phyloP scores from a whole-genome alignment of 2,329 filamentous ascomycete genomes.

The Gyromitra esculenta region DNA sequence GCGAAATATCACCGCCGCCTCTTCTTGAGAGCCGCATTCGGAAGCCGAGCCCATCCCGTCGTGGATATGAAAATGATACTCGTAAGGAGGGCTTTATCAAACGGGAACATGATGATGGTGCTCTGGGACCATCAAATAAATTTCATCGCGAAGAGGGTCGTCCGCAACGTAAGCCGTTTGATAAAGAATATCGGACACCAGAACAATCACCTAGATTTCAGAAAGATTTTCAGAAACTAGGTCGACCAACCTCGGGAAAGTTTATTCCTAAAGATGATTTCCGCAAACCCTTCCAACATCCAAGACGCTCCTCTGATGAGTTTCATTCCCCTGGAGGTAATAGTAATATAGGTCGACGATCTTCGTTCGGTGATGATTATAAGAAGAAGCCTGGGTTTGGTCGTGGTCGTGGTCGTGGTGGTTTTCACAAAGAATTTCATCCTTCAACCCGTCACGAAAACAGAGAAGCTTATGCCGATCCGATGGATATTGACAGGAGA shows the following conservation, averaged over 20 bases:
- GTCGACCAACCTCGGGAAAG: conserved; percentile 44
- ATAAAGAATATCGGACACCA: conserved; percentile 51
- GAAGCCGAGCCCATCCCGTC: conserved; percentile 48
- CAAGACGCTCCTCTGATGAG: conserved; percentile 53
- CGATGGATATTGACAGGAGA: conserved; percentile 53
- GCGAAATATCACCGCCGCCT: conserved; percentile 49
- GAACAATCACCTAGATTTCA: conserved; percentile 53
- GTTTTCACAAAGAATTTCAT: conserved; percentile 50
- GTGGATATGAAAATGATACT: conserved; percentile 46
- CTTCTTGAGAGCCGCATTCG: conserved; percentile 48
- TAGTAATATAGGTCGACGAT: conserved; percentile 40
- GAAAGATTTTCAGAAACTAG: conserved; percentile 51
- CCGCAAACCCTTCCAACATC: conserved; percentile 49
- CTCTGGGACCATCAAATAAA: conserved; percentile 39
- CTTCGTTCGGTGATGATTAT: conserved; percentile 47
- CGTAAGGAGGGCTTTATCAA: conserved; percentile 49
- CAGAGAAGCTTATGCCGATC: conserved; percentile 47
- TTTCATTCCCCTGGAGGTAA: conserved; percentile 42
- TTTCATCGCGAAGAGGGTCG: conserved; percentile 48
- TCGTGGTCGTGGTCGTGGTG: conserved; percentile 51
- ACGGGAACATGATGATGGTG: conserved; percentile 42
- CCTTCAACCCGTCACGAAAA: conserved; percentile 51
- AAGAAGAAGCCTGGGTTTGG: conserved; percentile 51
- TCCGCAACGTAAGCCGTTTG: conserved; percentile 46
- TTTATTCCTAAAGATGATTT: conserved; percentile 52